These are phyloP conservation scores for Trematosphaeria pertusa DNA, from an alignment of 2,329 filamentous ascomycete genomes.

Conservation along the genomic window DNA sequence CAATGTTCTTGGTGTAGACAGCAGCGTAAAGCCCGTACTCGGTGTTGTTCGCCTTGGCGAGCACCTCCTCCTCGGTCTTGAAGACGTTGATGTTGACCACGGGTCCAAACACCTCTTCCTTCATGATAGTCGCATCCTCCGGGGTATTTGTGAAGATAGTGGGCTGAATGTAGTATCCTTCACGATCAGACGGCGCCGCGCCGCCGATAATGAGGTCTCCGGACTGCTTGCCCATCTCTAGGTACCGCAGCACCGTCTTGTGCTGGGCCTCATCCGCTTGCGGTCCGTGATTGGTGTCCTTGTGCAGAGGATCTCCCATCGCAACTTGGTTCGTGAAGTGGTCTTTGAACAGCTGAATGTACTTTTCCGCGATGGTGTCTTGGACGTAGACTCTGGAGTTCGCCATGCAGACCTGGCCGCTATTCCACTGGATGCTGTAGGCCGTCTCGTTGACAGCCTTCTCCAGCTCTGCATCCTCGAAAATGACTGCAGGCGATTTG, in stretches of 20 bases:
- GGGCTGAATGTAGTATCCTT: constrained; percentile 65
- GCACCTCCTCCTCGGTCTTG: constrained; percentile 76
- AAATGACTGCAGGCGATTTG: constrained; percentile 83
- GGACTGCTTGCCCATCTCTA: constrained; percentile 72
- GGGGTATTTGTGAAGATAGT: constrained; percentile 83
- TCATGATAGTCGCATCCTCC: constrained; percentile 79
- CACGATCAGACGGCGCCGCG: constrained; percentile 32
- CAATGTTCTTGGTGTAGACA: constrained; percentile 70
- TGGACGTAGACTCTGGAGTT: constrained; percentile 67
- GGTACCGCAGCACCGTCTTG: constrained; percentile 55
- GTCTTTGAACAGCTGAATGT: constrained; percentile 51
- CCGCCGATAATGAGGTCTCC: constrained; percentile 48
- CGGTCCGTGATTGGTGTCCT: constrained; percentile 71
- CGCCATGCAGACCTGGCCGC: constrained; percentile 67
- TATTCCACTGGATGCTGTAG: constrained; percentile 61
- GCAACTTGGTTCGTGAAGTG: constrained; percentile 33
- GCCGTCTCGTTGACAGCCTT: constrained; percentile 68
- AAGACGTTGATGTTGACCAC: constrained; percentile 82
- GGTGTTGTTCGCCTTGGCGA: constrained; percentile 81
- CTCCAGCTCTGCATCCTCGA: constrained; percentile 80
- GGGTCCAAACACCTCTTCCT: constrained; percentile 83
- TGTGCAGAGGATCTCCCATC: constrained; percentile 67
- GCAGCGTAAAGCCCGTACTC: constrained; percentile 86
- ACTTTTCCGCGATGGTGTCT: constrained; percentile 55
- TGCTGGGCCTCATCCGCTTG: constrained; percentile 61